Evolutionary conservation across 805 yeast species (phyloP), one percentile per base, ranked within the genome.

Genomic region (Pichia membranifaciens): DNA sequence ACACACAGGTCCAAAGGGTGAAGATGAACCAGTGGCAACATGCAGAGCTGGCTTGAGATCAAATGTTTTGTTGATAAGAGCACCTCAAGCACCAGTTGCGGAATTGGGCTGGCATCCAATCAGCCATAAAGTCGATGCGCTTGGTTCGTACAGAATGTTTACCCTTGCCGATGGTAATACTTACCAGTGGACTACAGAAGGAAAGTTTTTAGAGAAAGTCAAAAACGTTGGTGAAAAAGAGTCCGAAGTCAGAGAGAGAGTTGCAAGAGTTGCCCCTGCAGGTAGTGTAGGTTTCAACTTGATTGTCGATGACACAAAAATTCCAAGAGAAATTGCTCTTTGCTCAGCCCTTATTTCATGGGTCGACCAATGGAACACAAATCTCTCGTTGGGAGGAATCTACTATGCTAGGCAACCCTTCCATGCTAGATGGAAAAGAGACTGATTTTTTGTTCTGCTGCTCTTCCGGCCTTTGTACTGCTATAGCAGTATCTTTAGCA

Each of bases 301-400:
- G 41, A 64, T 62, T 48, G 68, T 79, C 35, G 83, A 81, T 58
- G 81, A 76, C 54, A 45, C 73, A 28, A 73, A 78, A 57, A 74
- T 81, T 32, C 71, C 77, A n/a, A 64, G 75, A 41, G 84, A 79
- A 52, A 55, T 81, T 64, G 86, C 84, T 1, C 59, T 81, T 17
- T 65, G 79, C 15, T 73, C 82, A 8, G 85, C 84, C 4, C 62
- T 81, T 50, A 75, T 79, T 49, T 77, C 84, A 38, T 75, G 68
- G 57, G 73, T 81, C 48, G 87, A 81, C 57, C 85, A 79, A 49
- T 81, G 87, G 87, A 81, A 78, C 56, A 79, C 85, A 21, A 67
- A 69, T 50, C 61, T 75, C 34, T 76, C 75, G 21, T 76, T 79
- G 34, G 86, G 86, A n/a, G 86, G 86, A 33, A 78, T 81, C 44